Base-by-base conservation (phyloP, 2,329 filamentous ascomycete species). In the Cladophialophora immunda region DNA sequence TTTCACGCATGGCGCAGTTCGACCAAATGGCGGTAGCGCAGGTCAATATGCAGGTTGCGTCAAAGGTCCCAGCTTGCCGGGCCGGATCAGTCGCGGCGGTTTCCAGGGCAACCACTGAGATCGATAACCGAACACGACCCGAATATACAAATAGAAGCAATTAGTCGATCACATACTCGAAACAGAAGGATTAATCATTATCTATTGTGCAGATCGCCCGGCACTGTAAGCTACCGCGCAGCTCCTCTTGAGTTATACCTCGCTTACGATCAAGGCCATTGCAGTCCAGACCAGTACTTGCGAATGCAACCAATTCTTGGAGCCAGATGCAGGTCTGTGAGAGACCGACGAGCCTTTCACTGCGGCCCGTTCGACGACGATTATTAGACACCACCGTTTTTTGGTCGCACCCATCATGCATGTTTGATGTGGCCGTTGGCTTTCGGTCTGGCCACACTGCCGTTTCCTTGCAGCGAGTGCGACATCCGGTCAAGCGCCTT, bases 401-500 rank as follows among this genome's bases (percentile, higher is more conserved):
- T 53, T 57, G 54, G 45, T 57, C 57, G 29, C 54, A 52, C 50
- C 47, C 36, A 36, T 67, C 50, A 64, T 27, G 62, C 57, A 58
- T 63, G 63, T 17, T 67, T 68, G 58, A 61, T 53, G 58, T 72
- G 66, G 22, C 68, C 68, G 53, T 68, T 68, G 17, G 66, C 62
- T 32, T 59, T 68, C 17, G 62, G 67, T 47, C 74, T 72, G 64
- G 73, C 71, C 19, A 70, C 59, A 27, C 68, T 54, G 15, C 73
- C 73, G 56, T 76, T 76, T 38, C 50, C 58, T 55, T 75, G 70
- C 54, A 73, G 64, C 8, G 60, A 68, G 15, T 68, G 66, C 13
- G 74, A 68, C 56, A 76, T 61, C 50, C 68, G 73, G 57, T 79
- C 74, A 13, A 80, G 69, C 17, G 74, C 71, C 41, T 69, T 74